These are phyloP conservation scores for Paramyrothecium sp. DNA, from an alignment of 2,329 filamentous ascomycete species.

Conservation along the genomic window DNA sequence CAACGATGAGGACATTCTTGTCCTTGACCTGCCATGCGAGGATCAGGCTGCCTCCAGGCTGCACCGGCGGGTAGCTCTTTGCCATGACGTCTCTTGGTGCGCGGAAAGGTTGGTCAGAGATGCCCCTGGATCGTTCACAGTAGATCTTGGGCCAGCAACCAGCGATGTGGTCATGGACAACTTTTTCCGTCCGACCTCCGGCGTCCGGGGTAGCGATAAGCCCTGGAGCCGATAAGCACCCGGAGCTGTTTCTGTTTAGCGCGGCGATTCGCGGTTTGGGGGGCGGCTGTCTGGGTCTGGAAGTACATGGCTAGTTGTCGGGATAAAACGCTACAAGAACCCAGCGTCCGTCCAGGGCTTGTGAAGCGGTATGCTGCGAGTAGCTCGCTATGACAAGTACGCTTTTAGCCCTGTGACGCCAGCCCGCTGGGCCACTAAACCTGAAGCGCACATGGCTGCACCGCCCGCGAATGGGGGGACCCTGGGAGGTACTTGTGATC, in stretches of 20 bases:
- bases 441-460: background rate
- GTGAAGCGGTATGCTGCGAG: background rate
- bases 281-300: no score
- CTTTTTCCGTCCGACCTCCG: constrained; percentile 11
- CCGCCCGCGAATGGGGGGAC: no score
- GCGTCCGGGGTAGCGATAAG: constrained; percentile 4
- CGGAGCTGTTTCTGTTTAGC: background rate
- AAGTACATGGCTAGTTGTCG: no score
- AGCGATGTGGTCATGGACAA: constrained; percentile 12
- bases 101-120: constrained; percentile 3
- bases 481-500: background rate
- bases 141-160: constrained; percentile 10
- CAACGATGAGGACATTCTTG: constrained; percentile 88
- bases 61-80: constrained; percentile 70
- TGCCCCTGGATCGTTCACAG: constrained; percentile 3
- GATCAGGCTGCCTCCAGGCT: constrained; percentile 90
- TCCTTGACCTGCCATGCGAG: constrained; percentile 92
- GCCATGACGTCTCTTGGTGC: constrained; percentile 21
- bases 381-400: background rate
- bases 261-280: background rate
- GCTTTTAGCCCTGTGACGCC: background rate
- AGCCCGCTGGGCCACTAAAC: background rate
- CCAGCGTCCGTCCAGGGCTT: background rate
- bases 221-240: background rate
- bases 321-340: no score